Conservation (phyloP, 2,329 filamentous ascomycete species). For the Neofusicoccum cordaticola region DNA sequence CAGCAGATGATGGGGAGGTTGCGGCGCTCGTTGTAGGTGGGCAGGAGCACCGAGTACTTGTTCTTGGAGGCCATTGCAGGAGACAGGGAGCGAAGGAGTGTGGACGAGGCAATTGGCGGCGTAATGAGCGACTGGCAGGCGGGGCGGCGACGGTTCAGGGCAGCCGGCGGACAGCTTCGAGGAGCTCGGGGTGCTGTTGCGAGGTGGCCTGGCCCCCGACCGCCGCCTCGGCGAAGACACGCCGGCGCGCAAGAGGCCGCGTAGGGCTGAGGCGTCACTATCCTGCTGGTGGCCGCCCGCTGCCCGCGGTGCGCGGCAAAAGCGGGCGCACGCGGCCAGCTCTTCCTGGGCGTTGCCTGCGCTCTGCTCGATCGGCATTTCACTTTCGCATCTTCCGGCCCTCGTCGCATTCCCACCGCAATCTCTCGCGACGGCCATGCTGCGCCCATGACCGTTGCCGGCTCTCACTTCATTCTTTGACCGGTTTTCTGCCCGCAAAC, state of each 20-base stretch:
- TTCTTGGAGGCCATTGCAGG: slow-evolving; percentile 16
- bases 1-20: slow-evolving; percentile 96
- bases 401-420: slow-evolving; percentile 7
- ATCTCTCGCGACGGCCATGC: not conserved
- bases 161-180: not conserved
- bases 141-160: not conserved
- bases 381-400: slow-evolving; percentile 6
- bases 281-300: not conserved
- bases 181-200: slow-evolving; percentile 1
- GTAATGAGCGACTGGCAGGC: slow-evolving; percentile 14
- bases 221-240: not conserved
- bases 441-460: not conserved
- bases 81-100: not conserved
- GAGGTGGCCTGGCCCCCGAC: slow-evolving; percentile 6
- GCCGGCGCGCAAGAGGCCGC: not conserved
- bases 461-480: not conserved
- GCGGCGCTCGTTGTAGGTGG: slow-evolving; percentile 96
- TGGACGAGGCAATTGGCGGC: slow-evolving; percentile 1
- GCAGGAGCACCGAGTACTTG: slow-evolving; percentile 95
- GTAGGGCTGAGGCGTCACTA: not conserved
- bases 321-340: not conserved
- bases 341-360: not conserved
- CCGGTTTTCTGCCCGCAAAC: not conserved
- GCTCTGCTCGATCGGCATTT: not conserved
- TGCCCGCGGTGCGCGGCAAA: no score